Conservation (phyloP, 2,329 filamentous ascomycete species). For the Aspergillus sojae region DNA sequence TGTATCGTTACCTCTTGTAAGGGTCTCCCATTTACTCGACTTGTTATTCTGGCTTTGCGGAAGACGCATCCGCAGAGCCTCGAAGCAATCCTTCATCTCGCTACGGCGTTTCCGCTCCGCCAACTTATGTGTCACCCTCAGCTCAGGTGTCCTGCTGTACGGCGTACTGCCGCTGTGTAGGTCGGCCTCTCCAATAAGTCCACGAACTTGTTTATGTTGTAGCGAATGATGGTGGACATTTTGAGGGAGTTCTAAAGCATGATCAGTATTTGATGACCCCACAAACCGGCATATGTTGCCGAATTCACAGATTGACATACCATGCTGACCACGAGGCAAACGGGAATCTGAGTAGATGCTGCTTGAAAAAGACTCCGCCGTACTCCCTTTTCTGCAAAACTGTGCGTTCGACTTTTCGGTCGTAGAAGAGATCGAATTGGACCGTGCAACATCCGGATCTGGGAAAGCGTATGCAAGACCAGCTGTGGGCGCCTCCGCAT, state of each 20-base stretch:
- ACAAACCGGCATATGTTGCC: neutral
- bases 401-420: conserved; percentile 36
- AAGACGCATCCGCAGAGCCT: conserved; percentile 47
- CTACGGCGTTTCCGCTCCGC: conserved; percentile 55
- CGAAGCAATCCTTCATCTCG: conserved; percentile 57
- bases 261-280: neutral
- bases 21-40: conserved; percentile 56
- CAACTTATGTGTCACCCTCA: conserved; percentile 53
- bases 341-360: conserved; percentile 51
- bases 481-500: conserved; percentile 52
- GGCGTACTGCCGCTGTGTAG: conserved; percentile 45
- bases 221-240: conserved; percentile 52
- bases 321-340: conserved; percentile 51
- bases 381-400: conserved; percentile 50
- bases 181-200: conserved; percentile 50
- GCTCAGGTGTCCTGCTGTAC: conserved; percentile 53
- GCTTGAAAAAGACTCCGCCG: conserved; percentile 50
- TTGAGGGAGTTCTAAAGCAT: conserved; percentile 47
- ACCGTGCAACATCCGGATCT: conserved; percentile 48
- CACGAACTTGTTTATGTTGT: conserved; percentile 52
- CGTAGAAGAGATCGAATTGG: conserved; percentile 39
- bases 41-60: conserved; percentile 53
- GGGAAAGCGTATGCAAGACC: conserved; percentile 56
- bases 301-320: conserved; percentile 33
- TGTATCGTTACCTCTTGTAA: conserved; percentile 45